These are phyloP conservation scores for Erodium trifolium DNA, from an alignment of 441 rosid genomes.

Conservation along the genomic window DNA sequence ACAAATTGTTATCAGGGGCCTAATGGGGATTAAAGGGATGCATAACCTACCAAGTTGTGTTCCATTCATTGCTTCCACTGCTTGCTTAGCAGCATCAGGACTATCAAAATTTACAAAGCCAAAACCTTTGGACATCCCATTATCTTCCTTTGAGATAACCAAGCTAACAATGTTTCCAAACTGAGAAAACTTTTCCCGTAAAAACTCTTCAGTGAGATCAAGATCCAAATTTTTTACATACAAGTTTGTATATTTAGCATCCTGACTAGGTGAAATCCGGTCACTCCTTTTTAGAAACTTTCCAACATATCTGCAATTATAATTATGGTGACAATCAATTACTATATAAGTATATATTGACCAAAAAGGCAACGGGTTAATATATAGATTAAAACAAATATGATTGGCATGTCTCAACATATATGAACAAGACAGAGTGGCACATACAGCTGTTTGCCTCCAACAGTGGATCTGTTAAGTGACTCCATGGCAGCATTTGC, in stretches of 20 bases:
- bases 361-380: neutral
- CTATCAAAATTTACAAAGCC: conserved; percentile 43
- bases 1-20: neutral
- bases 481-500: conserved; percentile 44
- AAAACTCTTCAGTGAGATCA: conserved; percentile 31
- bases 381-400: too few relatives aligned
- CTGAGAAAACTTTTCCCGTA: conserved; percentile 36
- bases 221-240: conserved; percentile 45
- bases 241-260: conserved; percentile 39
- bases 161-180: conserved; percentile 45
- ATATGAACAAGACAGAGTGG: neutral
- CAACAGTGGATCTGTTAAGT: conserved; percentile 28
- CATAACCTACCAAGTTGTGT: conserved; percentile 30
- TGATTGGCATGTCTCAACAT: neutral
- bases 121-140: conserved; percentile 36
- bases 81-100: conserved; percentile 41
- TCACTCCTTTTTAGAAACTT: conserved; percentile 42
- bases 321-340: conserved; percentile 4
- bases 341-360: neutral
- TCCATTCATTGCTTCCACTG: conserved; percentile 40
- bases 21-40: conserved; percentile 5
- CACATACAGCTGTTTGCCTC: conserved; percentile 41
- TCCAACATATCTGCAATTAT: conserved; percentile 36
- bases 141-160: conserved; percentile 32
- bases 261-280: conserved; percentile 28